These are phyloP conservation scores for Monascus purpureus DNA, from an alignment of 495 filamentous ascomycete species.

Conservation along the genomic window DNA sequence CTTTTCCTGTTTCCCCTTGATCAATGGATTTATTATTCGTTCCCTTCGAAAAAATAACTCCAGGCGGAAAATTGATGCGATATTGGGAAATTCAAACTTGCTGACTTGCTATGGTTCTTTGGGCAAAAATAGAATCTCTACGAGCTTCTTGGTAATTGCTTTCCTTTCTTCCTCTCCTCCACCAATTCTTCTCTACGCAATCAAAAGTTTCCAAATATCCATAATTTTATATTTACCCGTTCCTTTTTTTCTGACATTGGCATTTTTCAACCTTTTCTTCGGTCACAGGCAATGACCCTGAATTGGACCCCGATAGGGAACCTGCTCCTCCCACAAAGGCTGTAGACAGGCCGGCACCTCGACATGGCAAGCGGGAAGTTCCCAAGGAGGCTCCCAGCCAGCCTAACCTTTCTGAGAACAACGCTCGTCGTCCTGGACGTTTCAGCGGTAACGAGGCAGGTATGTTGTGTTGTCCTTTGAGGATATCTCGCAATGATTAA, in stretches of 20 bases:
- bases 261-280: too few species aligned
- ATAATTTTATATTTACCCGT: constrained; percentile 14
- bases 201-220: neutral
- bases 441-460: constrained; percentile 70
- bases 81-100: neutral
- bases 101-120: neutral
- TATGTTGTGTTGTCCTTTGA: constrained; percentile 34
- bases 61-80: neutral
- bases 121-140: constrained; percentile 49
- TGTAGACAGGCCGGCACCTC: constrained; percentile 67
- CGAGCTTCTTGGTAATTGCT: constrained; percentile 69
- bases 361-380: constrained; percentile 80
- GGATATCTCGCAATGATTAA: neutral
- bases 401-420: constrained; percentile 24
- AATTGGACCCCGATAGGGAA: constrained; percentile 65
- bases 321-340: constrained; percentile 69
- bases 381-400: constrained; percentile 46
- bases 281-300: constrained; percentile 68
- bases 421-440: constrained; percentile 44
- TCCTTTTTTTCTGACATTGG: constrained; percentile 12
- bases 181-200: too few species aligned
- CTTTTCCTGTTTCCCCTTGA: too few species aligned
- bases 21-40: too few species aligned
- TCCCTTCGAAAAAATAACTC: too few species aligned
- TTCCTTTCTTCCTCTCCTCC: constrained; percentile 12